These are phyloP conservation scores for Coelastrella sp. DNA, from an alignment of 139 green algal genomes.

Conservation along the genomic window DNA sequence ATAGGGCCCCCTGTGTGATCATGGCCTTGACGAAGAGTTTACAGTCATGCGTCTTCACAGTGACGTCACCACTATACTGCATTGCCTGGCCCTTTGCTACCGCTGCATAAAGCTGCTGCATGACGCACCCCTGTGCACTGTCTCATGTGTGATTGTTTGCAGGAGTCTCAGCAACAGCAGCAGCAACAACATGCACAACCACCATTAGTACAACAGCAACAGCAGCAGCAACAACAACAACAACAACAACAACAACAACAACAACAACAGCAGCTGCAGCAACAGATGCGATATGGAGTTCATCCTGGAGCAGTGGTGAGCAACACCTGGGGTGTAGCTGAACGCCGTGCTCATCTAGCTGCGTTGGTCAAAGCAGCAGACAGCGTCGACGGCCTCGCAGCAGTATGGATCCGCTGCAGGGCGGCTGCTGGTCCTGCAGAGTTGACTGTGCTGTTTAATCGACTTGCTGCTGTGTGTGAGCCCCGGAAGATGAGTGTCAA, in stretches of 20 bases:
- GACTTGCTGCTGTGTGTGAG: constrained; percentile 33
- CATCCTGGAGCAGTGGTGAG: not conserved
- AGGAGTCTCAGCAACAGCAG: not conserved
- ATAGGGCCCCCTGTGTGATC: too few species aligned
- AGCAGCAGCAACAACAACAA: constrained; percentile 17
- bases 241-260: constrained; percentile 4
- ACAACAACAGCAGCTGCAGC: constrained; percentile 6
- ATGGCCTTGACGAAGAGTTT: too few species aligned
- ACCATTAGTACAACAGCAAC: not conserved
- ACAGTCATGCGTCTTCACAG: too few species aligned
- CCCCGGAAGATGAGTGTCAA: constrained; percentile 27
- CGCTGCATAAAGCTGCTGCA: too few species aligned
- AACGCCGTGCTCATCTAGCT: constrained; percentile 24
- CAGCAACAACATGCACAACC: not conserved
- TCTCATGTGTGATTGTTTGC: too few species aligned
- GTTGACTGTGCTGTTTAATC: constrained; percentile 41
- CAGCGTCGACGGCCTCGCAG: constrained; percentile 20
- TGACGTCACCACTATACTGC: too few species aligned
- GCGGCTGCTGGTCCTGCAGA: constrained; percentile 26
- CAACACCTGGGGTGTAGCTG: constrained; percentile 19
- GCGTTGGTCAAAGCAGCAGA: not conserved
- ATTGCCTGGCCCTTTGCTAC: too few species aligned
- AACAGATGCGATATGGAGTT: not conserved
- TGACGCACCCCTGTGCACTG: too few species aligned
- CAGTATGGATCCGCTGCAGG: constrained; percentile 24